Base-by-base conservation (phyloP, 1,284 basidiomycete genomes). In the Ganoderma lucidum region DNA sequence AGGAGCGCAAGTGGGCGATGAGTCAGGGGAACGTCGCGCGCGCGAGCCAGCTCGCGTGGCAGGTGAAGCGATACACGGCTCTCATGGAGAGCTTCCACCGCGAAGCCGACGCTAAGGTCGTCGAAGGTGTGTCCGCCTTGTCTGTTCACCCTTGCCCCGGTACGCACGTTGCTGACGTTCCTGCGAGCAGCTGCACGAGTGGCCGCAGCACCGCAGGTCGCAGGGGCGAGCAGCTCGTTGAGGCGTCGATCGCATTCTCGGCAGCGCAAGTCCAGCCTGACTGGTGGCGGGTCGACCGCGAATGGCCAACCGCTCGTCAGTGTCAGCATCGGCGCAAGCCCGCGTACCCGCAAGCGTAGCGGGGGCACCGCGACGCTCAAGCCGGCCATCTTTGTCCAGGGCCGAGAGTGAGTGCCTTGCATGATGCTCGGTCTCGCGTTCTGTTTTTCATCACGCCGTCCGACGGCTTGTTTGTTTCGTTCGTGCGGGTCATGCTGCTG, bases 1-100 rank as follows among this genome's bases (percentile, higher is more conserved):
- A 95, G 80, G 93, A 95, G 80, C 86, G 88, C 75, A 93, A 94
- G 78, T 95, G 93, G 93, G 93, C 93, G 2, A 77, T 90, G 63
- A 90, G 91, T 37, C 88, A 91, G 77, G 92, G 92, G 0, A 93
- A 95, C 77, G 75, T 82, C 56, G 89, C 90, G 15, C 86, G 92
- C 58, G 93, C 92, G 28, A 83, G 85, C 35, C 90, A 95, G 82
- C 88, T 94, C 83, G 89, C 88, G 73, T 93, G 91, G 90, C 91
- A 93, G 78, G 91, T 93, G 68, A 90, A 91, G 80, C 86, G 90
- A 28, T 94, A 93, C 78, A 88, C 90, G 42, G 88, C 90, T 30
- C 82, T 94, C 70, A 93, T 92, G 86, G 89, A 93, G 78, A 93
- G 91, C 74, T 94, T 92, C 76, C 89, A 90, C 71, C 84, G 87